Base-by-base conservation (phyloP, 1,284 basidiomycete species). In the Puccinia coronata region DNA sequence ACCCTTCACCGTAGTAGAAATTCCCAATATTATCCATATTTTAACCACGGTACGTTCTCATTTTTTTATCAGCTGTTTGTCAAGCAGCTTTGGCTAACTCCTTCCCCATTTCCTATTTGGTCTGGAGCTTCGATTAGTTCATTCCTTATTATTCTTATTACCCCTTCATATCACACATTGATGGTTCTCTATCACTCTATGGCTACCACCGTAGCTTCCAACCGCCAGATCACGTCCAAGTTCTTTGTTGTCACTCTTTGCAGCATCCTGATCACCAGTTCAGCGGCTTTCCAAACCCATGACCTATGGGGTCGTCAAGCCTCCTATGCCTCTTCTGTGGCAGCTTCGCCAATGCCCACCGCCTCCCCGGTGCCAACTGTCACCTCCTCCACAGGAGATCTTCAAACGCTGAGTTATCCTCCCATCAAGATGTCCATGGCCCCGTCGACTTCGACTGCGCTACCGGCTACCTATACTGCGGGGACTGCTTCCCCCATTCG, bases 401-500 rank as follows among this genome's bases (percentile, higher is more conserved):
- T 78, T 23, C 76, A 78, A 69, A 78, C 76, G 31, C 20, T 59
- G 1, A 67, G 34, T 47, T 78, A 65, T 67, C 61, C 61, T 67
- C 76, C 76, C 14, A 78, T 78, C n/a, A 51, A 28, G 47, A 25
- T 55, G 57, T 67, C 76, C 12, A 78, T 78, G 76, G 63, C 92
- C 0, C 87, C 89, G 8, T 88, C 88, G 23, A 82, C 89, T 1
- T 89, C 90, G 0, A 87, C 88, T 2, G 84, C 90, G 1, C 87
- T 89, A 14, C 86, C 89, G 3, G 85, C 89, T 0, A 91, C 91
- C 0, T 92, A 87, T 83, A 65, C 88, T 1, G 86, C 90, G 51
- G 92, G 92, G 1, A 89, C 90, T 31, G 88, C 88, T 5, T 89
- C 90, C 0, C 90, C 91, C 1, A 86, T 92, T 63, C 84, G 89